These are phyloP conservation scores for Thuidium tamariscinum DNA, from an alignment of 225 moss, liverwort and hornwort genomes.

Conservation along the genomic window DNA sequence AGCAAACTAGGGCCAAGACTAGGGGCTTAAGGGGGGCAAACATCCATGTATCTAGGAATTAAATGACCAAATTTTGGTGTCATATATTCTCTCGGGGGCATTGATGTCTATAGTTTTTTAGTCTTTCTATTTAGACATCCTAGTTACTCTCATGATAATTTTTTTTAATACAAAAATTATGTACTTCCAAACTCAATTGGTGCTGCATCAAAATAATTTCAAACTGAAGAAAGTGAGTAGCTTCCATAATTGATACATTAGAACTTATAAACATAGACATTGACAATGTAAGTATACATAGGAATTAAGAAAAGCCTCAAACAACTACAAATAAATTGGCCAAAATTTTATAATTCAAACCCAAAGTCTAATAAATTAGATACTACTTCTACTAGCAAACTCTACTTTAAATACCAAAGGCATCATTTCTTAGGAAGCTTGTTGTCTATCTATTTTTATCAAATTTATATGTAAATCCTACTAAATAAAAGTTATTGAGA, in stretches of 20 bases:
- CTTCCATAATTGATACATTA: not conserved
- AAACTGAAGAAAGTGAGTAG: not conserved
- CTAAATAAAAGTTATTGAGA: not conserved
- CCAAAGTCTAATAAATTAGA: not conserved
- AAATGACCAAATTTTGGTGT: not conserved
- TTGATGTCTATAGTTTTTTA: not conserved
- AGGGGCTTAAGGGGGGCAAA: no score
- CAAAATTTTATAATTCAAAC: not conserved
- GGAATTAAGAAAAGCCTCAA: not conserved
- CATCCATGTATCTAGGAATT: not conserved
- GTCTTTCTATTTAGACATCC: fast-evolving
- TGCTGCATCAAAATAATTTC: not conserved
- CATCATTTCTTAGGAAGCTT: not conserved
- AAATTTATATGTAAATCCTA: not conserved
- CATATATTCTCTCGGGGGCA: not conserved
- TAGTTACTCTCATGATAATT: not conserved
- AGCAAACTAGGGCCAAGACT: no score
- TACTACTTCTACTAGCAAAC: not conserved
- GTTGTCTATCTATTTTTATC: fast-evolving
- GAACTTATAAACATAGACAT: not conserved
- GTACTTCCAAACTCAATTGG: not conserved
- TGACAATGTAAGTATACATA: not conserved
- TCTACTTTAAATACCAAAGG: not conserved
- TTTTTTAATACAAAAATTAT: not conserved
- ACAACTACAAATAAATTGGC: not conserved